Conservation (phyloP, 768 basidiomycete genomes). For the Boletus reticulatus region DNA sequence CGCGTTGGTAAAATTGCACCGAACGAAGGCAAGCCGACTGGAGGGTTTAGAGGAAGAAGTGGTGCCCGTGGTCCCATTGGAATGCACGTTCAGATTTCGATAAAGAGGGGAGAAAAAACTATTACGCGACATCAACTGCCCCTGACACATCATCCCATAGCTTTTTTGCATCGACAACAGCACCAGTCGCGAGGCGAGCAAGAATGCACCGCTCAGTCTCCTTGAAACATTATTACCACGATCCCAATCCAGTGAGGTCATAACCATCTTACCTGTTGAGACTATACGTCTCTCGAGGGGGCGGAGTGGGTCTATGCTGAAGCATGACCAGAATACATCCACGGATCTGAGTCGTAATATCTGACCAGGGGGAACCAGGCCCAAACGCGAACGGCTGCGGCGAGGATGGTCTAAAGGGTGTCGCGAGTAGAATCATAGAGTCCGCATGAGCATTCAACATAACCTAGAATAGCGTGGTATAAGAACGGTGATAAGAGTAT, state of each 20-base stretch:
- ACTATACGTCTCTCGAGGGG: conserved; percentile 92
- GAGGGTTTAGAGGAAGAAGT: too few species aligned
- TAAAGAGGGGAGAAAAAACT: too few species aligned
- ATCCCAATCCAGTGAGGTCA: not conserved
- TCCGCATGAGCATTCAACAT: conserved; percentile 90
- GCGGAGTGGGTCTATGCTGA: conserved; percentile 82
- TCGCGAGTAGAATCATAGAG: too few species aligned
- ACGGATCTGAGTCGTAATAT: too few species aligned
- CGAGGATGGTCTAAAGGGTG: too few species aligned
- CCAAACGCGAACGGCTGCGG: too few species aligned
- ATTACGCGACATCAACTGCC: too few species aligned
- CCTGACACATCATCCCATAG: conserved; percentile 83
- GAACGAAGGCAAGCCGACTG: too few species aligned
- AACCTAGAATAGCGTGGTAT: conserved; percentile 34
- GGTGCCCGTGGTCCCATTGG: too few species aligned
- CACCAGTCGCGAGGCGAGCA: conserved; percentile 72
- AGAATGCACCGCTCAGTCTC: conserved; percentile 80
- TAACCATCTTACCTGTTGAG: conserved; percentile 67
- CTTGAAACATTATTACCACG: conserved; percentile 25
- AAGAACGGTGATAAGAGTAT: not conserved
- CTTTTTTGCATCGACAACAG: conserved; percentile 65
- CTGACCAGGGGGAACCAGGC: too few species aligned
- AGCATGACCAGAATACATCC: conserved; percentile 89
- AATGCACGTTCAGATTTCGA: too few species aligned
- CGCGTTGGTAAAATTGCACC: too few species aligned